These are phyloP conservation scores for Aspergillus indologenus DNA, from an alignment of 495 filamentous ascomycete genomes.

Conservation along the genomic window DNA sequence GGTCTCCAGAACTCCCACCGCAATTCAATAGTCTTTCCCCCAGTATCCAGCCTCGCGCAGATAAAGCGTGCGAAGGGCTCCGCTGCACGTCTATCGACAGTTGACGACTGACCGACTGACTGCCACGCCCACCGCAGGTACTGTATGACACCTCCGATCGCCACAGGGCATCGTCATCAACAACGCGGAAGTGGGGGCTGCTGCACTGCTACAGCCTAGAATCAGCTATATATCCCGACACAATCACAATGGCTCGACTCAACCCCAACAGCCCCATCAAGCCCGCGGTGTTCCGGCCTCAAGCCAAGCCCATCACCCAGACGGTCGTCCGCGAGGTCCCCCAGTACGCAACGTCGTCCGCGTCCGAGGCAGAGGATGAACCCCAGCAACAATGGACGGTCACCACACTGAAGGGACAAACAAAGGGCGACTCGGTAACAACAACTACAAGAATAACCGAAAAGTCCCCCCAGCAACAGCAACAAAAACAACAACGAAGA, in stretches of 20 bases:
- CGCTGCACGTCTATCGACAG: background rate
- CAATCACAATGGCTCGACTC: constrained; percentile 27
- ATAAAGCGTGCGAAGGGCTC: background rate
- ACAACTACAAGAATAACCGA: constrained; percentile 2
- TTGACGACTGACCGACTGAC: background rate
- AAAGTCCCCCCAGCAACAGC: background rate
- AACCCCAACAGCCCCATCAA: constrained; percentile 18
- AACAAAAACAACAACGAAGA: constrained; percentile 1
- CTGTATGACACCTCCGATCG: constrained; percentile 1
- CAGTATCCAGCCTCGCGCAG: background rate
- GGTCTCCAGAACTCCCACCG: background rate
- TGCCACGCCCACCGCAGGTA: background rate
- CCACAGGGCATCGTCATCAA: background rate
- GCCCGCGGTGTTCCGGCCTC: background rate
- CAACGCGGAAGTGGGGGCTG: background rate
- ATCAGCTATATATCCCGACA: background rate
- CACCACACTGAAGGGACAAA: constrained; percentile 5
- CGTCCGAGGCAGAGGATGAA: constrained; percentile 4
- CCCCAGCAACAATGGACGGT: constrained; percentile 9
- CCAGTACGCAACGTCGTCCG: constrained; percentile 3
- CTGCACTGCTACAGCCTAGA: background rate
- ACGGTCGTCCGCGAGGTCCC: constrained; percentile 4
- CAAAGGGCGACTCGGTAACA: background rate
- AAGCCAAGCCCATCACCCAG: constrained; percentile 4
- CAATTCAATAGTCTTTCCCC: background rate